Evolutionary conservation across 202 grass and related monocot genomes (phyloP).

Genomic region (Panicum virgatum): DNA sequence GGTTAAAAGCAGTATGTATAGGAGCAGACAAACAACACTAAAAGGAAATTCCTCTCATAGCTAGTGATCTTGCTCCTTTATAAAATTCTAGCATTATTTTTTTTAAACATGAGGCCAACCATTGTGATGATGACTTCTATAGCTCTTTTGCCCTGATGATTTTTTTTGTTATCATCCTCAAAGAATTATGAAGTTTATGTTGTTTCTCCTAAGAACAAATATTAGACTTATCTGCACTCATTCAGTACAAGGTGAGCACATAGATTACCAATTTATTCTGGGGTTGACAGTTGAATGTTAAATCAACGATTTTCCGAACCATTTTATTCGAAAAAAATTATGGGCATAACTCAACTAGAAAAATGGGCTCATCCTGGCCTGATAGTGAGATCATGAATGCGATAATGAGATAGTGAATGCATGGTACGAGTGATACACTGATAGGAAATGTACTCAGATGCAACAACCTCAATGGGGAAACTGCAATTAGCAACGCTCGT

Average conservation of each 20-base stretch:
- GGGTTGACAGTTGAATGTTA: background rate
- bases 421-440: background rate
- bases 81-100: background rate
- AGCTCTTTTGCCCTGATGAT: background rate
- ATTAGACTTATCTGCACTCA: background rate
- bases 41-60: background rate
- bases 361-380: background rate
- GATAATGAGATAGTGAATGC: slow-evolving; percentile 30
- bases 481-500: slow-evolving; percentile 12
- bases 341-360: slow-evolving; percentile 17
- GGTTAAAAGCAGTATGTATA: background rate
- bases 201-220: background rate
- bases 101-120: background rate
- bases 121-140: background rate
- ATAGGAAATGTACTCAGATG: slow-evolving; percentile 10
- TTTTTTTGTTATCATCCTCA: background rate
- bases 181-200: background rate
- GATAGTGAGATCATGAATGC: slow-evolving; percentile 13
- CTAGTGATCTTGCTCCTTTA: background rate
- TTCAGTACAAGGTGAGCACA: background rate
- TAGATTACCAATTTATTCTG: background rate
- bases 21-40: background rate
- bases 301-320: background rate
- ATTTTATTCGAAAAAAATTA: background rate
- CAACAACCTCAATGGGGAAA: slow-evolving; percentile 19